Base-by-base conservation (phyloP, 2,329 filamentous ascomycete genomes). In the Xylaria sp. region DNA sequence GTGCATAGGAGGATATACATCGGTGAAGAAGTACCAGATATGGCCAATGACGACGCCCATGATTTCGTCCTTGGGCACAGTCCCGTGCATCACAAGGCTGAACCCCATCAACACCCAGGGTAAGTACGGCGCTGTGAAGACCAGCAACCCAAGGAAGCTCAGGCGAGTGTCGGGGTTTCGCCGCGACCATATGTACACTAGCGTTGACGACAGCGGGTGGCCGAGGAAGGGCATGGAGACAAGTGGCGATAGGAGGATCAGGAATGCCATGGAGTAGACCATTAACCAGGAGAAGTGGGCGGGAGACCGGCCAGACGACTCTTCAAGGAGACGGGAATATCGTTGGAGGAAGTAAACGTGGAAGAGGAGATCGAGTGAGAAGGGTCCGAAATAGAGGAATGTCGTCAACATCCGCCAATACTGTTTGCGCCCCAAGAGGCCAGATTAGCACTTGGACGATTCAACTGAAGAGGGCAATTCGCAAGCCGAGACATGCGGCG, bases 341-440 rank as follows among this genome's bases (percentile, higher is more conserved):
- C 96, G 92, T 78, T 97, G 94, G 65, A 97, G 90, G 82, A 99
- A 99, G 86, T 97, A 99, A 79, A 98, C 92, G 79, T 98, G 95
- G 84, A 97, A 98, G 73, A 98, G 86, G 45, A 99, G 89, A 79
- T 98, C 96, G 77, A 99, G 88, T 33, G 91, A 96, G 71, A 98
- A 89, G 1, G 95, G 94, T 2, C 96, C 96, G 77, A 98, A 98
- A 83, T 98, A 99, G 76, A 98, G 88, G 82, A 99, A 99, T 1
- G 95, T 97, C 2, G 95, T 96, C 45, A 97, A 76, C n/a, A 99
- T 85, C 45, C 96, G 91, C 96, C 96, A 99, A 80, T 97, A 98
- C 93, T 97, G 71, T 68, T 57, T 51, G 49, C 65, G 53, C 58
- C 54, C 39, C 42, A 50, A 63, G 49, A 56, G 56, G 60, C 62